Percentiles rank a stretch among this genome's conserved stretches.
Conservation (phyloP, 805 yeast genomes). For the Saturnispora sekii region DNA sequence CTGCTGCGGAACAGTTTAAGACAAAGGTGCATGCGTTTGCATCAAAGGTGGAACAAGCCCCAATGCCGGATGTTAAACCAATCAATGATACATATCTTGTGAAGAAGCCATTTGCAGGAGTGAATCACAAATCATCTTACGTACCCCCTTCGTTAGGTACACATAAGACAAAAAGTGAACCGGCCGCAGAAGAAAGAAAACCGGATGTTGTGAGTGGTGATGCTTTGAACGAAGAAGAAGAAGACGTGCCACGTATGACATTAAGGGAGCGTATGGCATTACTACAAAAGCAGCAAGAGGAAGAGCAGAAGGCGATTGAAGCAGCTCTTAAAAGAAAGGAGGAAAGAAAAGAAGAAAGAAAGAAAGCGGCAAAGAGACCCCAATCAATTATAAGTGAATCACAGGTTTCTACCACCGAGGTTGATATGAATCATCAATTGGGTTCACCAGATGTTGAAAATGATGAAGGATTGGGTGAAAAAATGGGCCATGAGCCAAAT, state of each 20-base stretch:
- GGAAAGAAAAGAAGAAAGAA: slow-evolving; percentile 35
- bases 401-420: background rate
- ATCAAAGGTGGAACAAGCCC: background rate
- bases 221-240: slow-evolving; percentile 28
- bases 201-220: slow-evolving; percentile 17
- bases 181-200: slow-evolving; percentile 12
- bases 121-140: slow-evolving; percentile 50
- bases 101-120: slow-evolving; percentile 45
- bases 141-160: slow-evolving; percentile 33
- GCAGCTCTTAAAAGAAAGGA: slow-evolving; percentile 46
- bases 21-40: slow-evolving; percentile 6
- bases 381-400: slow-evolving; percentile 4
- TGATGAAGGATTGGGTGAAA: slow-evolving; percentile 19
- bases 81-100: slow-evolving; percentile 32
- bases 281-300: slow-evolving; percentile 71
- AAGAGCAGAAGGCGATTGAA: slow-evolving; percentile 62
- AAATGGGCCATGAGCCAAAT: slow-evolving; percentile 14
- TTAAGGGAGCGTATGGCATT: slow-evolving; percentile 80
- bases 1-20: background rate
- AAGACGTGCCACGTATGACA: slow-evolving; percentile 65
- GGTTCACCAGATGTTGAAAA: background rate
- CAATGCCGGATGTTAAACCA: slow-evolving; percentile 25
- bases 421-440: background rate
- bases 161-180: background rate
- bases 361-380: slow-evolving; percentile 21